Evolutionary conservation across 1,284 basidiomycete species (phyloP).

Genomic region (Sporisorium scitamineum): DNA sequence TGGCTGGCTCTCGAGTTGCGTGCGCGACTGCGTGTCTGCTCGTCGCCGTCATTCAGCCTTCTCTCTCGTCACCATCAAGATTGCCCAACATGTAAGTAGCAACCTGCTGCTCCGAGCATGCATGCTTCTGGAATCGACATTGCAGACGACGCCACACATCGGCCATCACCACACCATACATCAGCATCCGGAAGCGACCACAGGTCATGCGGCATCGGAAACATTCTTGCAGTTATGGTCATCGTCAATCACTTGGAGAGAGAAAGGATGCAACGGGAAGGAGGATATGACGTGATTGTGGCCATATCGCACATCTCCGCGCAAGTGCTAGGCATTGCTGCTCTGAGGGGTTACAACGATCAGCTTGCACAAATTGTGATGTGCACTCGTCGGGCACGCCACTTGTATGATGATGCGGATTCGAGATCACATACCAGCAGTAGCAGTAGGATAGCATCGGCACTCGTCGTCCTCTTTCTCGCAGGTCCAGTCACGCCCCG

Average conservation of each 20-base stretch:
- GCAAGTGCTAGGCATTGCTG: not conserved
- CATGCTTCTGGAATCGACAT: slow-evolving; percentile 33
- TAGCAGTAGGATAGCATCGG: not conserved
- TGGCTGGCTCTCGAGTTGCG: not conserved
- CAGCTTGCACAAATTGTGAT: not conserved
- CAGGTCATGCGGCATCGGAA: not conserved
- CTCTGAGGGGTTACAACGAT: not conserved
- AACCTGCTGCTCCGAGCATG: slow-evolving; percentile 21
- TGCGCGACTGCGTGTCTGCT: slow-evolving; percentile 23
- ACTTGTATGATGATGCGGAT: not conserved
- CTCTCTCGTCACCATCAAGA: slow-evolving; percentile 70
- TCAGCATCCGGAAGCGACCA: not conserved
- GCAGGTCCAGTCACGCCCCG: too few species aligned
- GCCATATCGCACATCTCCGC: not conserved
- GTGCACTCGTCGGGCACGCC: not conserved
- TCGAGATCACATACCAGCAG: not conserved
- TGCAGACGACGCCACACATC: not conserved
- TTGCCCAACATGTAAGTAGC: slow-evolving; percentile 63
- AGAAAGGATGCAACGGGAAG: not conserved
- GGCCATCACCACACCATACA: slow-evolving; percentile 6
- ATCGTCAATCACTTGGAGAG: not conserved
- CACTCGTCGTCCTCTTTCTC: too few species aligned
- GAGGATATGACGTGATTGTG: too few species aligned
- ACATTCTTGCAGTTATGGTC: not conserved
- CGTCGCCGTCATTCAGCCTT: slow-evolving; percentile 24